These are phyloP conservation scores for Rutstroemia sp. DNA, from an alignment of 2,329 filamentous ascomycete genomes.

Conservation along the genomic window DNA sequence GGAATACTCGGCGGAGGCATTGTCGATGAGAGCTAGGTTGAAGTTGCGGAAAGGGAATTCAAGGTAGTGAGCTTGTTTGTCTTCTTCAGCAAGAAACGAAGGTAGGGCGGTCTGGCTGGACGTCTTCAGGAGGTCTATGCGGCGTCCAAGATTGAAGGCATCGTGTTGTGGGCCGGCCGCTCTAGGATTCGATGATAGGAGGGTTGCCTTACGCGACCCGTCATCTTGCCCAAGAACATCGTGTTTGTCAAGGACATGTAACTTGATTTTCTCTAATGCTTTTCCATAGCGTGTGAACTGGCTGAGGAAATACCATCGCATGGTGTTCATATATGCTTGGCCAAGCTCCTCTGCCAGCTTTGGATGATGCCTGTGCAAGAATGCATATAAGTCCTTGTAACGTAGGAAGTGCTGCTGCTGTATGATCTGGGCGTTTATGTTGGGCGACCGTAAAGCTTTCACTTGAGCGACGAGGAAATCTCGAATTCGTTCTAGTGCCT, in stretches of 20 bases:
- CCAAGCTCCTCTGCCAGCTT: slow-evolving; percentile 84
- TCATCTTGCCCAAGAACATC: slow-evolving; percentile 80
- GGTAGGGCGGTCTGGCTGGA: slow-evolving; percentile 69
- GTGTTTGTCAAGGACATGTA: slow-evolving; percentile 75
- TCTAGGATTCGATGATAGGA: slow-evolving; percentile 46
- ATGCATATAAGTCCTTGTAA: slow-evolving; percentile 82
- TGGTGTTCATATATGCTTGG: slow-evolving; percentile 93
- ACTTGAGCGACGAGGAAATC: slow-evolving; percentile 94
- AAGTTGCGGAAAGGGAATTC: slow-evolving; percentile 91
- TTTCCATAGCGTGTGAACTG: slow-evolving; percentile 85
- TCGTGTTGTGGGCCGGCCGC: slow-evolving; percentile 62
- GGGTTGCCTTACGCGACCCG: slow-evolving; percentile 53
- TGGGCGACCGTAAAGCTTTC: slow-evolving; percentile 85
- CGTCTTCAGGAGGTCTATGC: slow-evolving; percentile 73
- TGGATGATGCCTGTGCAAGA: slow-evolving; percentile 74
- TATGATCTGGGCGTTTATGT: slow-evolving; percentile 94
- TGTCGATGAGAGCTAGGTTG: slow-evolving; percentile 89
- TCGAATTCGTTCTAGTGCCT: slow-evolving; percentile 87
- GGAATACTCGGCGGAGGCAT: slow-evolving; percentile 88
- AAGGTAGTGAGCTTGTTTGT: slow-evolving; percentile 75
- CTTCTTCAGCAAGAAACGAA: slow-evolving; percentile 86
- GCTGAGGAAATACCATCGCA: slow-evolving; percentile 95
- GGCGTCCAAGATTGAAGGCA: slow-evolving; percentile 79
- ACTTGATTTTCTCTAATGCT: slow-evolving; percentile 74
- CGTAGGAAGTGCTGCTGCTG: slow-evolving; percentile 86